Base-by-base conservation (phyloP, 2,329 filamentous ascomycete species). In the Hypoxylon sp. region DNA sequence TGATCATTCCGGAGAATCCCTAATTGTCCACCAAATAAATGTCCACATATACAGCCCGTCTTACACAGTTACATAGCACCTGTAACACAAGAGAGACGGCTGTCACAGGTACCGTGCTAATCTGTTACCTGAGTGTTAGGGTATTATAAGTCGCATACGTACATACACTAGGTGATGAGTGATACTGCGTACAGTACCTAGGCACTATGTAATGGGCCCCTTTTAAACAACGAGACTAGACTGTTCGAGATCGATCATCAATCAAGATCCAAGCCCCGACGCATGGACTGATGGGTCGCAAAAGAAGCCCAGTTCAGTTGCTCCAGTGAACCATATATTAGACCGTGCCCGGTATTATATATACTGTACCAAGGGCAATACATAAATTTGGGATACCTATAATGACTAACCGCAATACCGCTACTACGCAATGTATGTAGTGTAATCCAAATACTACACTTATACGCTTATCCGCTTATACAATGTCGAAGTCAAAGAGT, bases 161-260 rank as follows among this genome's bases (percentile, higher is more conserved):
- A 19, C 19, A 21, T 46, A 48, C 25, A 3, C 4, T 25, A 30
- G 28, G 28, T 30, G 28, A 30, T 30, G 6, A 21, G 60, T 57
- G 52, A 38, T 69, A 61, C 50, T 17, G 52, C 17, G 51, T 52
- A 58, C 50, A 50, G 17, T 63, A 53, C 50, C 38, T 32, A 53
- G 5, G 23, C 49, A 43, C 38, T 46, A 51, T 61, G 50, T 51
- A 60, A 60, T 52, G 36, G 21, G 46, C 36, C 41, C 63, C 28
- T 9, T 63, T 60, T 60, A 28, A 28, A n/a, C n/a, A 67, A 65
- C 30, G 48, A 41, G 38, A 69, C 64, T 52, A 66, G 57, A 60
- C 63, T 70, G 25, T 67, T 70, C 67, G 60, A 71, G 66, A 71
- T 71, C 68, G 68, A 68, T 66, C 65, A 36, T 70, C 59, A 65